A percentile compares a stretch with the other conserved stretches of the same genome.
Evolutionary conservation across 441 rosid species (phyloP).

Genomic region (Macaranga tanarius): DNA sequence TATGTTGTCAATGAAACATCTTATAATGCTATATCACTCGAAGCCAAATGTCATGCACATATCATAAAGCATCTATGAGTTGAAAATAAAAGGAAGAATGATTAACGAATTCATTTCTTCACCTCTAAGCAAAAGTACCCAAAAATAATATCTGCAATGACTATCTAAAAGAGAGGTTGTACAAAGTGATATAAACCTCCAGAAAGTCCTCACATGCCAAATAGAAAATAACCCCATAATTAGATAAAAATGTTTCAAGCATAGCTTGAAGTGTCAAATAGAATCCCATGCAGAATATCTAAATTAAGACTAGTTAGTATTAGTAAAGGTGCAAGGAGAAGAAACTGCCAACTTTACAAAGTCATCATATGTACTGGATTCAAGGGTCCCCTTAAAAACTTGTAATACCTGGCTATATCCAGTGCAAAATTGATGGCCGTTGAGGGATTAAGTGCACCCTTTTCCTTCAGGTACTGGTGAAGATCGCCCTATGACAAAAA

Average conservation of each 20-base stretch:
- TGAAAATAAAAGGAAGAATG: neutral
- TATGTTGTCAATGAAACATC: neutral
- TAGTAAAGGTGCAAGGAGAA: too few species aligned
- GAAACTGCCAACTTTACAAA: neutral
- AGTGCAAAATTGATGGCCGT: conserved; percentile 86
- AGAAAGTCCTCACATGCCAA: neutral
- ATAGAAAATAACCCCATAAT: neutral
- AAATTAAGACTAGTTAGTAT: neutral
- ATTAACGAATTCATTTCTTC: neutral
- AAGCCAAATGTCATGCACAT: conserved; percentile 4
- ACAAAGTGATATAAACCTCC: neutral
- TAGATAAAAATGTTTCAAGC: neutral
- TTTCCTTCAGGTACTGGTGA: conserved; percentile 92
- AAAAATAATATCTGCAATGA: neutral
- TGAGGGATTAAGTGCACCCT: conserved; percentile 81
- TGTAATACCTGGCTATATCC: conserved; percentile 82
- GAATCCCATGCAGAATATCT: conserved; percentile 6
- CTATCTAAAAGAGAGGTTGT: neutral
- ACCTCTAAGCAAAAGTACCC: neutral
- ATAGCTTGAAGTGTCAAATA: neutral
- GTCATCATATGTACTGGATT: neutral
- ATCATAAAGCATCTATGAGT: conserved; percentile 2
- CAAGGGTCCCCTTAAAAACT: neutral
- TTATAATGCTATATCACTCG: neutral
- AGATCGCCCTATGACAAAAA: conserved; percentile 78